Percentiles rank a stretch among this genome's conserved stretches.
These are phyloP conservation scores for Viola odorata DNA, from an alignment of 345 rosid genomes.

Conservation along the genomic window DNA sequence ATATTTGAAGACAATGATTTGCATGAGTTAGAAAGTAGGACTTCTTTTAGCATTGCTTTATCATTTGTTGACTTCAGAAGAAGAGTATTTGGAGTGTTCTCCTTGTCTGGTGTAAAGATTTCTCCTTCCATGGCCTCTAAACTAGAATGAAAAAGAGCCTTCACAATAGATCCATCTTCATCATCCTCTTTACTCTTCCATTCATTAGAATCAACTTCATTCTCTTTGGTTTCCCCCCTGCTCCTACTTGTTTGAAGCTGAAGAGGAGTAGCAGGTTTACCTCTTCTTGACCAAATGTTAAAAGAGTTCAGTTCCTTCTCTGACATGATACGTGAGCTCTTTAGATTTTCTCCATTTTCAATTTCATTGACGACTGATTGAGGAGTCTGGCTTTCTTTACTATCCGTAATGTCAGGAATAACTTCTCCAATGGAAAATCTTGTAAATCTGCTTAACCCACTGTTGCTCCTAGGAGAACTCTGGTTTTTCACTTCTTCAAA, in stretches of 20 bases:
- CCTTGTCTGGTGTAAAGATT: slow-evolving; percentile 70
- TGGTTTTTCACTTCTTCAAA: slow-evolving; percentile 13
- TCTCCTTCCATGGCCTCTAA: slow-evolving; percentile 45
- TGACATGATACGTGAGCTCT: slow-evolving; percentile 22
- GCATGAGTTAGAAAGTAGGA: slow-evolving; percentile 20
- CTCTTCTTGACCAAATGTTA: slow-evolving; percentile 77
- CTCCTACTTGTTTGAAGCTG: slow-evolving; percentile 53
- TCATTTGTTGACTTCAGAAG: slow-evolving; percentile 40
- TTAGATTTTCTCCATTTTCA: slow-evolving; percentile 30
- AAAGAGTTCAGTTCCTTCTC: slow-evolving; percentile 27
- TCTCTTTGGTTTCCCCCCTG: slow-evolving; percentile 28
- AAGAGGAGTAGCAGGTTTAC: slow-evolving; percentile 51
- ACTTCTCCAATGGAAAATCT: slow-evolving; percentile 21
- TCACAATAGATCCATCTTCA: slow-evolving; percentile 25
- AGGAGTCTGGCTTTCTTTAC: slow-evolving; percentile 21
- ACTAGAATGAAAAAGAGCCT: slow-evolving; percentile 24
- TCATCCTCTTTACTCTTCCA: slow-evolving; percentile 21
- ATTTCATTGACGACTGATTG: slow-evolving; percentile 23
- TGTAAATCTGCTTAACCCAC: too few relatives aligned
- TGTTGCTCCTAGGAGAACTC: not conserved
- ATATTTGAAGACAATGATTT: slow-evolving; percentile 31
- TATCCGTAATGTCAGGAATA: slow-evolving; percentile 15
- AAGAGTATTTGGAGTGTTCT: slow-evolving; percentile 68
- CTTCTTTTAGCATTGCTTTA: slow-evolving; percentile 37
- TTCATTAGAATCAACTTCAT: slow-evolving; percentile 23